A percentile compares a stretch with the other conserved stretches of the same genome.
These are phyloP conservation scores for Rhynchospora pubera DNA, from an alignment of 176 grass and related monocot species.

Conservation along the genomic window DNA sequence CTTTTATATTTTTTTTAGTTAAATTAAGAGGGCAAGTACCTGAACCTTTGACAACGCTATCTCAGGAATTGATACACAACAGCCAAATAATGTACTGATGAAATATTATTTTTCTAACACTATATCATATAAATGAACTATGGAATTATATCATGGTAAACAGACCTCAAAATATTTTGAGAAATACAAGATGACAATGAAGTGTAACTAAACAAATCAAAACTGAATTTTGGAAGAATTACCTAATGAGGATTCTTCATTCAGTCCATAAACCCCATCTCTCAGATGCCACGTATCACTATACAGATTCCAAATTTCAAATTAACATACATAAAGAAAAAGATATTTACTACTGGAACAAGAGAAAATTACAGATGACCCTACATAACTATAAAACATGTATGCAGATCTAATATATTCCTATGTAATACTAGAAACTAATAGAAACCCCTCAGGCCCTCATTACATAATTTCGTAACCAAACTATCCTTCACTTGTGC, in stretches of 20 bases:
- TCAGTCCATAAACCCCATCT: slow-evolving; percentile 47
- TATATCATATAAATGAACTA: neutral
- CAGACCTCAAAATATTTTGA: neutral
- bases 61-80: neutral
- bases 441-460: neutral
- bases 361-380: neutral
- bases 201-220: neutral
- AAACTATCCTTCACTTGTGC: neutral
- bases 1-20: neutral
- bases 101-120: neutral
- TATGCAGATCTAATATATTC: neutral
- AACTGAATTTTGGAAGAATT: slow-evolving; percentile 6
- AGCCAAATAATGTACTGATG: neutral
- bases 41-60: neutral
- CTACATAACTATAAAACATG: neutral
- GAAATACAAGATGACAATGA: slow-evolving; percentile 5
- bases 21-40: neutral
- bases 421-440: neutral
- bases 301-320: slow-evolving; percentile 18
- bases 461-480: neutral
- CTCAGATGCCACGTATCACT: slow-evolving; percentile 79
- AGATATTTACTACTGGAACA: neutral
- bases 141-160: neutral
- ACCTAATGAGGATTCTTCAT: slow-evolving; percentile 61
- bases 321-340: neutral